Evolutionary conservation across 306 rosid genomes (phyloP).

Genomic region (Spatholobus suberectus): DNA sequence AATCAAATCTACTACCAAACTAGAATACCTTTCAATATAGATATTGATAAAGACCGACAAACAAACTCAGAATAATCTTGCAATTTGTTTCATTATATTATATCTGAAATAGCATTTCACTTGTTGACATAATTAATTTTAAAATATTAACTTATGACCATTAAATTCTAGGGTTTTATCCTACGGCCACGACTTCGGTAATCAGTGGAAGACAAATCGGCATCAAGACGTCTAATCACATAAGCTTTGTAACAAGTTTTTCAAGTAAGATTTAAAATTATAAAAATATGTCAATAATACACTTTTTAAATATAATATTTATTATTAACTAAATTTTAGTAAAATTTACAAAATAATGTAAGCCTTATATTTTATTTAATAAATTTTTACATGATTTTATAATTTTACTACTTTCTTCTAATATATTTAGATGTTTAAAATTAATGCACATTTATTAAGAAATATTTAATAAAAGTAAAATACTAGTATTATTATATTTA

Average conservation of each 20-base stretch:
- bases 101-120: neutral
- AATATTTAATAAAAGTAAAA: too few species aligned
- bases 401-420: too few species aligned
- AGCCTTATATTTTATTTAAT: too few species aligned
- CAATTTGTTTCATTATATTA: neutral
- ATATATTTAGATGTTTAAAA: too few species aligned
- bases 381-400: too few species aligned
- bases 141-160: neutral
- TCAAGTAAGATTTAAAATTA: neutral
- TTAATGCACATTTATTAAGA: too few species aligned
- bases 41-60: neutral
- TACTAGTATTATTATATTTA: too few species aligned
- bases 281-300: neutral
- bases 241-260: neutral
- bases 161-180: neutral
- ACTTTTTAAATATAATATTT: neutral
- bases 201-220: neutral
- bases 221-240: neutral
- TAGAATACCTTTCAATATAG: neutral
- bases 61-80: conserved; percentile 1
- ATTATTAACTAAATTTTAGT: too few species aligned
- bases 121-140: neutral
- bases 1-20: neutral
- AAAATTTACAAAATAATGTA: too few species aligned
- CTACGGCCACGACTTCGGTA: neutral